Evolutionary conservation across 441 rosid species (phyloP).

Genomic region (Brassica balearica): DNA sequence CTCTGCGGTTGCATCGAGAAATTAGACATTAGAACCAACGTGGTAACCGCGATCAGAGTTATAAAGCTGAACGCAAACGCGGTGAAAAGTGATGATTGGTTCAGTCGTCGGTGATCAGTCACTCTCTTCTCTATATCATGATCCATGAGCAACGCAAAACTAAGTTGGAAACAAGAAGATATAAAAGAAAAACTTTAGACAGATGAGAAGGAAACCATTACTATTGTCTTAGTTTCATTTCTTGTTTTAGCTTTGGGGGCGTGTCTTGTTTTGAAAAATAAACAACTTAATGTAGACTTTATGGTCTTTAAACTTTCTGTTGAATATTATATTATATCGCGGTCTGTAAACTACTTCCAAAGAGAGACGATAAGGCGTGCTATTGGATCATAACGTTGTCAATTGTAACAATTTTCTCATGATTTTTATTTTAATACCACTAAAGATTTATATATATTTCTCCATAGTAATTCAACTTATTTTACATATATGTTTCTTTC

Average conservation of each 20-base stretch:
- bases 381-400: too few relatives aligned
- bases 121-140: constrained; percentile 30
- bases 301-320: background rate
- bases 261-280: constrained; percentile 24
- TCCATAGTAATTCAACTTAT: too few relatives aligned
- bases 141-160: constrained; percentile 15
- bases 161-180: background rate
- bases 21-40: constrained; percentile 30
- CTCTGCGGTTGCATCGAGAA: constrained; percentile 34
- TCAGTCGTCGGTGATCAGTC: constrained; percentile 26
- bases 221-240: constrained; percentile 19
- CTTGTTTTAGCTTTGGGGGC: constrained; percentile 22
- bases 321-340: background rate
- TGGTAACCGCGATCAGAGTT: constrained; percentile 30
- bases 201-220: constrained; percentile 5
- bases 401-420: too few relatives aligned
- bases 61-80: constrained; percentile 19
- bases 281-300: constrained; percentile 18
- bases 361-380: background rate
- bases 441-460: too few relatives aligned
- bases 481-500: too few relatives aligned
- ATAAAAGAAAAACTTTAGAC: background rate
- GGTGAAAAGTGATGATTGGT: constrained; percentile 39
- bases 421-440: too few relatives aligned
- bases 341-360: background rate